Conservation (phyloP, 331 rosid species). For the Pyracantha coccinea region DNA sequence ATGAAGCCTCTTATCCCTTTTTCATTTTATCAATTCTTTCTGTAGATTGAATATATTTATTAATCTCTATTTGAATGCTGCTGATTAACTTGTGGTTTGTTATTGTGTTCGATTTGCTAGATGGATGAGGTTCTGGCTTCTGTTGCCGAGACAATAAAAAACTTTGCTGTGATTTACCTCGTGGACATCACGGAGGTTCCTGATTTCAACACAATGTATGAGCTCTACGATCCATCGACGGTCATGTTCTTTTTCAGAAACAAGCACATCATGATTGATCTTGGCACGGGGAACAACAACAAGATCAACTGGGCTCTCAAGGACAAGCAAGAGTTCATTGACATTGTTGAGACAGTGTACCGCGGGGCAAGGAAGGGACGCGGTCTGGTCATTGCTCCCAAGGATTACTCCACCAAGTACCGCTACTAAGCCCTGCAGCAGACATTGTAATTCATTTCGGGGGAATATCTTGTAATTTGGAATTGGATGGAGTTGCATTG, state of each 20-base stretch:
- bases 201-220: constrained; percentile 95
- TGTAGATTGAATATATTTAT: background rate
- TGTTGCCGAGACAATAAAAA: constrained; percentile 78
- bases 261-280: constrained; percentile 99
- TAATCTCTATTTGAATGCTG: background rate
- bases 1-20: background rate
- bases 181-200: constrained; percentile 95
- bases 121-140: constrained; percentile 93
- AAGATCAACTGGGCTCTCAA: constrained; percentile 96
- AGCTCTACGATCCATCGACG: constrained; percentile 80
- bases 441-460: background rate
- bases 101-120: constrained; percentile 10
- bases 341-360: constrained; percentile 76
- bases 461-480: background rate
- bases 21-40: background rate
- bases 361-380: constrained; percentile 94
- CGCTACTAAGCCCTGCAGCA: constrained; percentile 47
- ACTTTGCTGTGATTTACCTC: constrained; percentile 82
- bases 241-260: constrained; percentile 95
- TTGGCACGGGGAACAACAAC: constrained; percentile 95
- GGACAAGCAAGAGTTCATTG: constrained; percentile 96
- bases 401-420: constrained; percentile 92
- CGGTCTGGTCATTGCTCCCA: constrained; percentile 90
- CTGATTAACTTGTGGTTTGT: background rate
- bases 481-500: background rate